Base-by-base conservation (phyloP, 2,329 filamentous ascomycete genomes). In the Fusarium chlamydosporum region DNA sequence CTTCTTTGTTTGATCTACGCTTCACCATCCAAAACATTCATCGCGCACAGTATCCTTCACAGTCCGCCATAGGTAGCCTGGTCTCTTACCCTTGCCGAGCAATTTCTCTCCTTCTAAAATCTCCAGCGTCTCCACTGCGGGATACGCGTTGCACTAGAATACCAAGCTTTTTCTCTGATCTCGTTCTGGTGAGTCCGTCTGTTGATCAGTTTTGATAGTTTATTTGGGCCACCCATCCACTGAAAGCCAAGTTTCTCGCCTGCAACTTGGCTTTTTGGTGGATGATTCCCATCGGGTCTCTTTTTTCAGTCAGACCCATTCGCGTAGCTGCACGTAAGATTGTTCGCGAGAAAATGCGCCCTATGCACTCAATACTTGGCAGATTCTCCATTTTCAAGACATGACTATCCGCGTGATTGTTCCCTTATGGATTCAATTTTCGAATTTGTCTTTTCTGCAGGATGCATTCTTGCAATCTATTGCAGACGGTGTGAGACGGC, bases 161-260 rank as follows among this genome's bases (percentile, higher is more conserved):
- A 73, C 70, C 70, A 72, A 72, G 70, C 70, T 62, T 73, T 71
- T 72, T 70, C 53, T 61, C 31, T 59, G 62, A 67, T 72, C 68
- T 67, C 26, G 11, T 35, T 53, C 46, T 57, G 42, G 41, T 43
- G 61, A 61, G 56, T 55, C 65, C 35, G 56, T 54, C 31, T 60
- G 67, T 70, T 70, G 66, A 70, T 64, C 67, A 46, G 35, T 29
- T 61, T 42, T 55, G 18, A 52, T 47, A 47, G 52, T 37, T 60
- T 60, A 55, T 61, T 46, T 51, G 34, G 43, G 34, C 33, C 33
- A 33, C 31, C 37, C 33, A 33, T 26, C 37, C 23, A 29, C 29
- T 29, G 29, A 23, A 43, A 63, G 58, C 58, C 60, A 56, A 62
- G 60, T 42, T 45, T 27, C 18, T 42, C 31, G 23, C 33, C 34